Conservation (phyloP, 116 monocot species). For the Dioscorea cayenensis region DNA sequence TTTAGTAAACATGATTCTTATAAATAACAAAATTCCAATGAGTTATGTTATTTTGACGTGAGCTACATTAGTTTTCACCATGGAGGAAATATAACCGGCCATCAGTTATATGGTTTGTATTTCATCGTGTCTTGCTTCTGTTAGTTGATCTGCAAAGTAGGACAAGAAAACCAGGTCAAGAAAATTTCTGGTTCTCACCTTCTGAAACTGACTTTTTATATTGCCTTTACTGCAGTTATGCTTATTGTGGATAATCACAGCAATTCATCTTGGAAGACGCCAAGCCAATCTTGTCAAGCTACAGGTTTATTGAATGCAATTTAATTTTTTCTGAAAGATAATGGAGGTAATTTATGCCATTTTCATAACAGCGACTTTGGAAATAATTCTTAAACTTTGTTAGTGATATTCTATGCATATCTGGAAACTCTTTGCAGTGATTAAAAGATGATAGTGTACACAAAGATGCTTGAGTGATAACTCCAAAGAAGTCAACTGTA, state of each 20-base stretch:
- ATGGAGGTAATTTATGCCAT: background rate
- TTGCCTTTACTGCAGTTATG: slow-evolving; percentile 48
- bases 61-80: too few relatives aligned
- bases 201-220: background rate
- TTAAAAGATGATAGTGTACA: background rate
- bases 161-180: background rate
- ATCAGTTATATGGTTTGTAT: too few relatives aligned
- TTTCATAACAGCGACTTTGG: background rate
- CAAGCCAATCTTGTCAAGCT: slow-evolving; percentile 64
- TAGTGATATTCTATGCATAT: too few relatives aligned
- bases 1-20: too few relatives aligned
- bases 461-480: too few relatives aligned
- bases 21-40: background rate
- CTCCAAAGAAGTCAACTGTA: too few relatives aligned
- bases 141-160: background rate
- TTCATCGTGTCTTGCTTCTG: background rate
- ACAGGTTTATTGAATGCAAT: slow-evolving; percentile 26
- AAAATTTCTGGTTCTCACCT: background rate
- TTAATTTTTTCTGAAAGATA: slow-evolving; percentile 3
- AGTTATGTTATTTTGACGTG: background rate
- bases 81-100: too few relatives aligned
- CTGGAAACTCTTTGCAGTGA: background rate
- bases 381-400: too few relatives aligned
- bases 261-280: slow-evolving; percentile 60
- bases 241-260: slow-evolving; percentile 64